Evolutionary conservation across 805 yeast species (phyloP), one percentile per base, ranked within the genome.

Genomic region (Suhomyces emberorum): DNA sequence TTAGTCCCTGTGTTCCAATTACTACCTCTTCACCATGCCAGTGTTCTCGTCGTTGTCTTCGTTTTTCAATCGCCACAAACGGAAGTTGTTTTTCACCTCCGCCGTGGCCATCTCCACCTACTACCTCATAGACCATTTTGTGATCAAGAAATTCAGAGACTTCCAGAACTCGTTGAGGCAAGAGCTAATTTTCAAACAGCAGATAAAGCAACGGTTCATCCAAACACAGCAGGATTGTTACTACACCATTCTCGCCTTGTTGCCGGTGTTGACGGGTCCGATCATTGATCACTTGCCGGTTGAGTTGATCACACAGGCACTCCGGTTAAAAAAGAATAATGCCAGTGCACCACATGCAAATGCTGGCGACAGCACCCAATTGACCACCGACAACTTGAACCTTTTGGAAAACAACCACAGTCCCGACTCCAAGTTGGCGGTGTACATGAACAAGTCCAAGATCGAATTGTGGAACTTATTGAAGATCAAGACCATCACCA

Each of bases 161-260:
- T 65, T 66, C 48, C 72, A 67, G 43, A 59, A 62, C 37, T 49
- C 66, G 3, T 52, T 69, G 43, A 55, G 48, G 35, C 70, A 68
- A 43, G 74, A 69, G 39, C 54, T 65, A 34, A 57, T 61, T 33
- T 64, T 66, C 37, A 65, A 67, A 49, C 69, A 66, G 42, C 74
- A 69, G 41, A 83, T 89, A 41, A 81, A 81, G 48, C 72, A 93
- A 48, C 67, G 97, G 39, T 91, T 88, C 51, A 79, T 83, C 34
- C 96, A 88, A 65, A 91, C 96, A 8, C 97, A 89, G 53, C 81
- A 81, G 48, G 98, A 91, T 59, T 86, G 96, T 31, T 72, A 83
- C 35, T 79, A 79, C 63, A 91, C 97, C 0, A 77, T 89, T 35
- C 69, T 85, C 54, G 89, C 95, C 3, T 70, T 91, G 43, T 67